Evolutionary conservation across 305 asterid genomes (phyloP).

Genomic region (Fraxinus platypoda): DNA sequence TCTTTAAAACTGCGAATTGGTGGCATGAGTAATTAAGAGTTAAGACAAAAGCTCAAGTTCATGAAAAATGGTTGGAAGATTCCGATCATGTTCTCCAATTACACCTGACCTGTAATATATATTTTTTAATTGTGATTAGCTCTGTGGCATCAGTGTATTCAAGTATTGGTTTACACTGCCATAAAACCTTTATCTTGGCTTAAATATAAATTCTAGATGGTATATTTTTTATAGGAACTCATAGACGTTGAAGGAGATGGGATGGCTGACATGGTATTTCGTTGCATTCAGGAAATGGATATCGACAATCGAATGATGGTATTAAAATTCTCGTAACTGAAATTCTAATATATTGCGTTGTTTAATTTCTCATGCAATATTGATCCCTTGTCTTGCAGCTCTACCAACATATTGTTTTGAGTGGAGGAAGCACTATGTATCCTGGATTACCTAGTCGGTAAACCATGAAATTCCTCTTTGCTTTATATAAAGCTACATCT

Average conservation of each 20-base stretch:
- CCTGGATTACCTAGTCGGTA: slow-evolving; percentile 99
- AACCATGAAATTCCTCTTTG: slow-evolving; percentile 18
- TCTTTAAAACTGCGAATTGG: background rate
- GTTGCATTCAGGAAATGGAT: slow-evolving; percentile 98
- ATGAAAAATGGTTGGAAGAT: background rate
- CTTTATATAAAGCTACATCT: background rate
- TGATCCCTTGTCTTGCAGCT: slow-evolving; percentile 59
- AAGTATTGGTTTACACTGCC: slow-evolving; percentile 10
- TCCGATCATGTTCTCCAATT: background rate
- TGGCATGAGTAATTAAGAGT: background rate
- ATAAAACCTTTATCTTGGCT: slow-evolving; percentile 13
- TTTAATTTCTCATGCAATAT: slow-evolving; percentile 23
- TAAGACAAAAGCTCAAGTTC: background rate
- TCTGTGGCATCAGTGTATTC: background rate
- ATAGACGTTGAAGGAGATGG: slow-evolving; percentile 99
- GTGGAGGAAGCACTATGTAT: slow-evolving; percentile 99
- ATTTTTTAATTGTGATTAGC: background rate
- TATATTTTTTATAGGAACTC: slow-evolving; percentile 67
- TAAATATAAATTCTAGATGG: slow-evolving; percentile 9
- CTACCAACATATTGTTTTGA: slow-evolving; percentile 91
- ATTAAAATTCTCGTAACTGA: slow-evolving; percentile 20
- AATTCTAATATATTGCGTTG: slow-evolving; percentile 23
- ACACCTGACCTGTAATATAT: slow-evolving; percentile 10
- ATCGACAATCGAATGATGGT: slow-evolving; percentile 99
- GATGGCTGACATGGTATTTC: slow-evolving; percentile 98